Conservation (phyloP, 208 protist species). For the Leishmania martiniquensis region DNA sequence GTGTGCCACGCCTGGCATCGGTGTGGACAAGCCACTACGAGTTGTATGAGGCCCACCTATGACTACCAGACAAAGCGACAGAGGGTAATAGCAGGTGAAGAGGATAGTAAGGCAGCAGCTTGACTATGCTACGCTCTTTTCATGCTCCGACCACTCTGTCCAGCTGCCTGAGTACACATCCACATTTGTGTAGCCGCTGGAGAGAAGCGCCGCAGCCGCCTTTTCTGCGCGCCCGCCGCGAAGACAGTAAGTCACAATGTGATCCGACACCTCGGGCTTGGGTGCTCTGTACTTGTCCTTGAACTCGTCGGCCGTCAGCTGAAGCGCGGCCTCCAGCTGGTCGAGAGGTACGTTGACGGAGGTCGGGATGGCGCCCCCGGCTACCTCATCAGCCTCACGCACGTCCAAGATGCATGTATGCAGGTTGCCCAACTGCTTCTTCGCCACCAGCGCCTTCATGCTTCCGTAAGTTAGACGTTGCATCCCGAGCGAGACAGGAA, state of each 20-base stretch:
- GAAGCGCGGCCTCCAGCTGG: constrained; percentile 51
- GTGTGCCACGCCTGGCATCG: not conserved
- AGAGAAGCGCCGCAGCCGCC: constrained; percentile 36
- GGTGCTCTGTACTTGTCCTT: constrained; percentile 32
- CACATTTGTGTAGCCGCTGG: constrained; percentile 57
- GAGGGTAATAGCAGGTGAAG: not conserved
- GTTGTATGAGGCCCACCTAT: not conserved
- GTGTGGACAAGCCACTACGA: too few relatives aligned
- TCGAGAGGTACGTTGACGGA: constrained; percentile 68
- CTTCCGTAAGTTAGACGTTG: constrained; percentile 55
- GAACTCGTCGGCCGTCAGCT: constrained; percentile 49
- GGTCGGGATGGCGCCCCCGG: constrained; percentile 55
- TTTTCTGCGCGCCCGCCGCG: constrained; percentile 56
- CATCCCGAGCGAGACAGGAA: constrained; percentile 24
- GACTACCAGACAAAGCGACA: too few relatives aligned
- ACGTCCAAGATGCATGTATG: constrained; percentile 68
- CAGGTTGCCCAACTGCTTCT: constrained; percentile 41
- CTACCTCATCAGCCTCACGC: constrained; percentile 55
- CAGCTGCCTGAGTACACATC: constrained; percentile 78
- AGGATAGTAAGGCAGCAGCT: not conserved
- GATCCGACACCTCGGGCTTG: constrained; percentile 50
- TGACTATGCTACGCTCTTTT: constrained; percentile 19
- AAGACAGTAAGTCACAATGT: constrained; percentile 76
- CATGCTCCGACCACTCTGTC: constrained; percentile 67
- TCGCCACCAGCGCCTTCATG: constrained; percentile 61